Conservation (phyloP, 2,329 filamentous ascomycete species). For the Acrodontium crateriforme region DNA sequence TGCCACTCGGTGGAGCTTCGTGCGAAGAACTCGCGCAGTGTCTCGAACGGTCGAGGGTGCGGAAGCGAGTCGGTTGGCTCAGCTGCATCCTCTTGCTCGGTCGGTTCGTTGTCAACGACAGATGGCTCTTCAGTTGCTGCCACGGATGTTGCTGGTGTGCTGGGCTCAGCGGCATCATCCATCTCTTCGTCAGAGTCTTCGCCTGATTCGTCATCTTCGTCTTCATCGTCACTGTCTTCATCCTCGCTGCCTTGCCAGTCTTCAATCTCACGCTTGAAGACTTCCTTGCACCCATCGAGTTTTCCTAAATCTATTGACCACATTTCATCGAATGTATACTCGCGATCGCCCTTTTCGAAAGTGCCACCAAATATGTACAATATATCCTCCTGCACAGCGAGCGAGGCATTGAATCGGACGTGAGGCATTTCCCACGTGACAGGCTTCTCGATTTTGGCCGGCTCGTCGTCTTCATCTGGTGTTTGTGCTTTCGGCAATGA, state of each 20-base stretch:
- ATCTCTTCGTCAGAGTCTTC: conserved; percentile 38
- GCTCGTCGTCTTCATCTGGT: conserved; percentile 42
- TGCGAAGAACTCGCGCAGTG: conserved; percentile 79
- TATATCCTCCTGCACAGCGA: conserved; percentile 82
- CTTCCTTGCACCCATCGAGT: conserved; percentile 81
- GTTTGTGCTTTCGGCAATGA: conserved; percentile 14
- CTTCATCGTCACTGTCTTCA: conserved; percentile 34
- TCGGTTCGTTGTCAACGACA: conserved; percentile 9
- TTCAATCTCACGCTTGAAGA: conserved; percentile 72
- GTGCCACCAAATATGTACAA: conserved; percentile 93
- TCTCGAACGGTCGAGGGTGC: conserved; percentile 71
- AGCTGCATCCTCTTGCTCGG: conserved; percentile 21
- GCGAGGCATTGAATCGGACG: conserved; percentile 75
- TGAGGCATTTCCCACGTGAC: conserved; percentile 74
- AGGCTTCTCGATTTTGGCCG: conserved; percentile 38
- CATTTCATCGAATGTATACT: conserved; percentile 92
- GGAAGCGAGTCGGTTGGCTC: conserved; percentile 62
- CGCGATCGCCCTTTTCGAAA: conserved; percentile 84
- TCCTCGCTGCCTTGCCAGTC: conserved; percentile 57
- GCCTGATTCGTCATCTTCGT: conserved; percentile 37
- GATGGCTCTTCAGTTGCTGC: conserved; percentile 9
- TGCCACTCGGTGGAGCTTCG: conserved; percentile 87
- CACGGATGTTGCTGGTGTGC: conserved; percentile 15
- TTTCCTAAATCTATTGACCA: conserved; percentile 90
- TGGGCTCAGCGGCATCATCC: conserved; percentile 34